Percentiles rank a stretch among this genome's conserved stretches.
phyloP scores from a whole-genome alignment of 257 asterid species.

The Fraxinus cuspidata region DNA sequence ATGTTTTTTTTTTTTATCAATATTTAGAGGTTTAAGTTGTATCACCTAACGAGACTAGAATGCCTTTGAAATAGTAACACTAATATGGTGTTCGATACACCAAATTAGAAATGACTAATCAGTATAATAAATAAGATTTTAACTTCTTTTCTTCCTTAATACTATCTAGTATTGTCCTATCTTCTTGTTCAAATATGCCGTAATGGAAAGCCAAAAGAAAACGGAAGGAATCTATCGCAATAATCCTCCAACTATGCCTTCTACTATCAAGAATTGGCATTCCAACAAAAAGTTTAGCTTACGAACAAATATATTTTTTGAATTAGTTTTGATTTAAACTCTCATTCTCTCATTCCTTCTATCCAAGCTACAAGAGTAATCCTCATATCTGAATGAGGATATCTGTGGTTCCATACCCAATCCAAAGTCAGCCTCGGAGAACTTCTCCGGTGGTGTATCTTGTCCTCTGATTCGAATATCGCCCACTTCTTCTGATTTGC shows the following conservation, averaged over 20 bases:
- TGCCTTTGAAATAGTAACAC: too few relatives aligned
- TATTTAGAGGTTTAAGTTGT: too few relatives aligned
- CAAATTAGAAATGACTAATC: neutral
- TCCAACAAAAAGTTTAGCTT: neutral
- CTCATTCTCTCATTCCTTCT: neutral
- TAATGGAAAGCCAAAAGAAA: neutral
- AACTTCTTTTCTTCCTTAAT: neutral
- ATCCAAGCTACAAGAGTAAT: neutral
- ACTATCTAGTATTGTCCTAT: neutral
- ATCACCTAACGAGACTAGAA: neutral
- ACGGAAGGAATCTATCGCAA: neutral
- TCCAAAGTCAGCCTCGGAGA: neutral
- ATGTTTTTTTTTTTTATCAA: too few relatives aligned
- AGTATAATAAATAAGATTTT: neutral
- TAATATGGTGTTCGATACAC: too few relatives aligned
- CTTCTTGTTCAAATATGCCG: neutral
- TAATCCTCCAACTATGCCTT: neutral
- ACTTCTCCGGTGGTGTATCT: neutral
- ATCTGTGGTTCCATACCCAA: neutral
- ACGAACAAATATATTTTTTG: neutral
- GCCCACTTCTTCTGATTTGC: slow-evolving; percentile 27
- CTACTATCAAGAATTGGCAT: neutral
- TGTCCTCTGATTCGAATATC: slow-evolving; percentile 25
- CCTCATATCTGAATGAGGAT: neutral
- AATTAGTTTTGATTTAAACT: neutral